Evolutionary conservation across 139 green algal species (phyloP).

Genomic region (Auxenochlorella pyrenoidosa): DNA sequence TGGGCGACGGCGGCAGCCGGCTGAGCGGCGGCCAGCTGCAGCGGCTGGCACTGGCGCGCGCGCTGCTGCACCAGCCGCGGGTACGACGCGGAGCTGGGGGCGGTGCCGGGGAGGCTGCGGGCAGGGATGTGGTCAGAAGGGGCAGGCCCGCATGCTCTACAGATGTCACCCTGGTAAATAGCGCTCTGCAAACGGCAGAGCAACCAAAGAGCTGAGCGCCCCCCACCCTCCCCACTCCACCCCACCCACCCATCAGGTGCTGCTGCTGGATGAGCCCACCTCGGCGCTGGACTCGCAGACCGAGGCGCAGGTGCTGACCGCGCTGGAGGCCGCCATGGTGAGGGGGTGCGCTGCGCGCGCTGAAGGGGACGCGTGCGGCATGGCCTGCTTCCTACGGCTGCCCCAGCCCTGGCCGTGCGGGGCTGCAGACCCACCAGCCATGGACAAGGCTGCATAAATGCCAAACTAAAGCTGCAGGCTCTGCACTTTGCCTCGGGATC

Average conservation of each 20-base stretch:
- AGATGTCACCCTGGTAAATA: no score
- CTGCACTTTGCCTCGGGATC: no score
- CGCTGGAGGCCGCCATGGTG: constrained; percentile 51
- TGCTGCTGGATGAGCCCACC: constrained; percentile 76
- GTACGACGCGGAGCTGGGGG: constrained; percentile 41
- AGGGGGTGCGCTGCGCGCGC: not conserved
- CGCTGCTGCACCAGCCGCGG: constrained; percentile 61
- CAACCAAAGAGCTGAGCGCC: not conserved
- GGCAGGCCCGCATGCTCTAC: no score
- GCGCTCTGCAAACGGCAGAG: no score
- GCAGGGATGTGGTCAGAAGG: not conserved
- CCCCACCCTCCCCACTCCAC: not conserved
- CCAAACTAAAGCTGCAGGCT: no score
- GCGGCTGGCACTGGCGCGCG: constrained; percentile 83
- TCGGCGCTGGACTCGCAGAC: constrained; percentile 56
- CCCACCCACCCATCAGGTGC: constrained; percentile 29
- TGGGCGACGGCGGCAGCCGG: constrained; percentile 63
- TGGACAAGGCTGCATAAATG: no score
- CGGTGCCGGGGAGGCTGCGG: not conserved
- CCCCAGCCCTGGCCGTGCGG: not conserved
- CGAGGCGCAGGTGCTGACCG: constrained; percentile 61
- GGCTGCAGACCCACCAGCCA: no score
- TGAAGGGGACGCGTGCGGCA: no score
- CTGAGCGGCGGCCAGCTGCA: constrained; percentile 85
- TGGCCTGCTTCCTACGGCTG: not conserved